phyloP scores from a whole-genome alignment of 768 basidiomycete species.

The Russula vinacea region DNA sequence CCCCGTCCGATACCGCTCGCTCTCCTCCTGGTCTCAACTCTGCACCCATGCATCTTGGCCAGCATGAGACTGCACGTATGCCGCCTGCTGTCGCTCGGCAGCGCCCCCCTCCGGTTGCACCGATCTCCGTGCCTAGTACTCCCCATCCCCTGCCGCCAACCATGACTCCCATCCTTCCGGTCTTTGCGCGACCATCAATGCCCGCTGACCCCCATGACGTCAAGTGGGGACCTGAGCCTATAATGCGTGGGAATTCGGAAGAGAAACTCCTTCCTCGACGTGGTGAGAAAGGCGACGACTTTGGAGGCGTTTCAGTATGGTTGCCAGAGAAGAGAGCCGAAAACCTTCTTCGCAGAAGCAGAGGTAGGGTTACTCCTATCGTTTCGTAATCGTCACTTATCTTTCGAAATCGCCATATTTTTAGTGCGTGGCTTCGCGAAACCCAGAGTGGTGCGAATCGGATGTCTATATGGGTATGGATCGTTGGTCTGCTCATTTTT shows the following conservation, averaged over 20 bases:
- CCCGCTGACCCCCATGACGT: constrained; percentile 42
- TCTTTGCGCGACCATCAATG: constrained; percentile 62
- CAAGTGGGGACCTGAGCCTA: constrained; percentile 40
- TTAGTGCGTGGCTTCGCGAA: constrained; percentile 65
- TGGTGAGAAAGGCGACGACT: constrained; percentile 76
- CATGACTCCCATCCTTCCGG: constrained; percentile 73
- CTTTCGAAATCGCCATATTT: background rate
- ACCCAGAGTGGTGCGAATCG: constrained; percentile 52
- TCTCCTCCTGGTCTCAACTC: constrained; percentile 38
- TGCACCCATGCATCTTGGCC: constrained; percentile 28
- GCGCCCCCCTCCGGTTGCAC: constrained; percentile 35
- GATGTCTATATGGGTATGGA: constrained; percentile 66
- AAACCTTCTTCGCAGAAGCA: constrained; percentile 45
- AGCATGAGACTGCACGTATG: constrained; percentile 30
- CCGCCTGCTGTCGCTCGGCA: constrained; percentile 32
- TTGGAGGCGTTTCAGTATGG: constrained; percentile 87
- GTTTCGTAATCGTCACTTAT: background rate
- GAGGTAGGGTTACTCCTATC: constrained; percentile 35
- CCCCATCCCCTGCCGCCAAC: constrained; percentile 78
- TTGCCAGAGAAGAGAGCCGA: constrained; percentile 61
- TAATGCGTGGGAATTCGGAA: constrained; percentile 67
- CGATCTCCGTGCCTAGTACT: constrained; percentile 44
- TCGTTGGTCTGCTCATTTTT: constrained; percentile 58
- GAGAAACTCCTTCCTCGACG: constrained; percentile 63
- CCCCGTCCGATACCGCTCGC: constrained; percentile 34